Conservation (phyloP, 2,329 filamentous ascomycete genomes). For the Botrytis deweyae region DNA sequence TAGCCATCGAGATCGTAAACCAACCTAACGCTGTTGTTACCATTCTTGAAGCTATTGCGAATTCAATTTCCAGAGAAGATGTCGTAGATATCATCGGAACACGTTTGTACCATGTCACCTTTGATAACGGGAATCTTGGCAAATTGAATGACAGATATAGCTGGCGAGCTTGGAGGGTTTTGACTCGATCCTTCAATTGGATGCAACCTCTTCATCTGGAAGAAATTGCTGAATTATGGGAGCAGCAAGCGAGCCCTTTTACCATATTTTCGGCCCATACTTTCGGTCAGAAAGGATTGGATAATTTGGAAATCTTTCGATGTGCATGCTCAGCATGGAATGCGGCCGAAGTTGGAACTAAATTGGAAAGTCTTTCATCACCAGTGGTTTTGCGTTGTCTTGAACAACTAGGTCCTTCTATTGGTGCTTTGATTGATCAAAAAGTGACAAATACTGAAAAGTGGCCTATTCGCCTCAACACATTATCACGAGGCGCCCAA, state of each 20-base stretch:
- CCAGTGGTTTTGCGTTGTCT: conserved; percentile 27
- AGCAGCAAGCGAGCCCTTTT: conserved; percentile 30
- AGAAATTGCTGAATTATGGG: conserved; percentile 29
- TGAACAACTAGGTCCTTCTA: conserved; percentile 23
- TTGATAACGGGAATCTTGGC: conserved; percentile 29
- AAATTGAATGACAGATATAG: conserved; percentile 33
- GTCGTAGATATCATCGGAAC: conserved; percentile 38
- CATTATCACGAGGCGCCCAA: conserved; percentile 24
- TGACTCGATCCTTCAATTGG: conserved; percentile 32
- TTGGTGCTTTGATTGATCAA: conserved; percentile 22
- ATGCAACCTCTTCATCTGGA: conserved; percentile 25
- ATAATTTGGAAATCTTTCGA: conserved; percentile 32
- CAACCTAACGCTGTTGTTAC: conserved; percentile 37
- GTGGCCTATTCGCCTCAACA: conserved; percentile 21
- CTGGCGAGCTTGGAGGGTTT: conserved; percentile 37
- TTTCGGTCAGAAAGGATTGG: conserved; percentile 20
- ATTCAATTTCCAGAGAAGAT: conserved; percentile 41
- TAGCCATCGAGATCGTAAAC: conserved; percentile 34
- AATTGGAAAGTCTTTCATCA: conserved; percentile 23
- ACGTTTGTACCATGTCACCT: conserved; percentile 40
- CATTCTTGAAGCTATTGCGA: conserved; percentile 43
- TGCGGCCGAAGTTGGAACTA: conserved; percentile 24
- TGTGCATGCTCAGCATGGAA: conserved; percentile 34
- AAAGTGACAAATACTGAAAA: conserved; percentile 1
- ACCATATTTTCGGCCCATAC: conserved; percentile 6